A percentile compares a stretch with the other conserved stretches of the same genome.
phyloP scores from a whole-genome alignment of 2,329 filamentous ascomycete species.

The Xylaria polymorpha region DNA sequence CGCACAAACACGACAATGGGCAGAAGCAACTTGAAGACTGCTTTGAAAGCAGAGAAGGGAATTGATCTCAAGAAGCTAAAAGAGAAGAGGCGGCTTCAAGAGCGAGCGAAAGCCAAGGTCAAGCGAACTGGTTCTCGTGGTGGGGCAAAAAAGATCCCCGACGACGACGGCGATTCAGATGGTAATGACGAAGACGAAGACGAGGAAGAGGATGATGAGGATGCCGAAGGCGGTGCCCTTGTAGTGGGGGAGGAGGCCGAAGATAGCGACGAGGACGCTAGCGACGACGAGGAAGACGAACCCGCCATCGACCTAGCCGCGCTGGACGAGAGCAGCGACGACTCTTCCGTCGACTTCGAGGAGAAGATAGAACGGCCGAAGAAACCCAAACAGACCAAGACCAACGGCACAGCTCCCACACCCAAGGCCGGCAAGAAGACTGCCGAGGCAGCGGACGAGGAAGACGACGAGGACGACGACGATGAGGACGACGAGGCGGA shows the following conservation, averaged over 20 bases:
- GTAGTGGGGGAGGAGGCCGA: slow-evolving; percentile 46
- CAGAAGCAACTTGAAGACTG: slow-evolving; percentile 47
- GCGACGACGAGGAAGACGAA: slow-evolving; percentile 49
- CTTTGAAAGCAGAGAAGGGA: slow-evolving; percentile 48
- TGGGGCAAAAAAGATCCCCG: slow-evolving; percentile 36
- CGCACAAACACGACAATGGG: slow-evolving; percentile 42
- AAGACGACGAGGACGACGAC: slow-evolving; percentile 54
- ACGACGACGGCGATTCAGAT: slow-evolving; percentile 39
- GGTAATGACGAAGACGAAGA: slow-evolving; percentile 33
- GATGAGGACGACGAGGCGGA: slow-evolving; percentile 76
- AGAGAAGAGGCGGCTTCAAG: slow-evolving; percentile 48
- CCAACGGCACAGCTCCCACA: slow-evolving; percentile 47
- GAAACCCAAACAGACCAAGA: slow-evolving; percentile 57
- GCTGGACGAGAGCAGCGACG: slow-evolving; percentile 71
- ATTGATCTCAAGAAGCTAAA: slow-evolving; percentile 49
- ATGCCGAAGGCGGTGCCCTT: slow-evolving; percentile 41
- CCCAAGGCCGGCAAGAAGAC: slow-evolving; percentile 53
- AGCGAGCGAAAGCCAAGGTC: slow-evolving; percentile 41
- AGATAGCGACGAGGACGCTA: slow-evolving; percentile 46
- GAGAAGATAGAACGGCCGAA: slow-evolving; percentile 69
- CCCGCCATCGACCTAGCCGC: slow-evolving; percentile 58
- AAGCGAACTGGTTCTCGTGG: slow-evolving; percentile 40
- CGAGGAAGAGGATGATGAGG: slow-evolving; percentile 38
- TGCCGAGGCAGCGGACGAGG: slow-evolving; percentile 50
- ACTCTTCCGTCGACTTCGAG: slow-evolving; percentile 82